These are phyloP conservation scores for Cyberlindnera lachancei DNA, from an alignment of 805 yeast species.

Conservation along the genomic window DNA sequence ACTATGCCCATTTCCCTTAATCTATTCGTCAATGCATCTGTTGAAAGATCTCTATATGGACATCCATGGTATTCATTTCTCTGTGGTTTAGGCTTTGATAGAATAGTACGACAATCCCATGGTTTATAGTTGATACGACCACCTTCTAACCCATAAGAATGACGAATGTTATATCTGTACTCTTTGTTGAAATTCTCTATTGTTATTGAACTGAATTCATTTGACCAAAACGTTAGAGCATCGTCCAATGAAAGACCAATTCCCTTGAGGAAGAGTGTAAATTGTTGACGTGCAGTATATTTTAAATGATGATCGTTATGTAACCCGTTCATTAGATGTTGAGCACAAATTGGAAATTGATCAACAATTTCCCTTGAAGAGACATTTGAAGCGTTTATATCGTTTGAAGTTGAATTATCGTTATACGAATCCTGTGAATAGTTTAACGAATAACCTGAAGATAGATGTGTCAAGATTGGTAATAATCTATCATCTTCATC, in stretches of 20 bases:
- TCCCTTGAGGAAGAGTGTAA: slow-evolving; percentile 79
- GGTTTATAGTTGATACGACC: slow-evolving; percentile 80
- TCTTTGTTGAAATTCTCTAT: slow-evolving; percentile 80
- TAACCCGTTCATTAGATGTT: slow-evolving; percentile 56
- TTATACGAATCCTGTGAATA: slow-evolving; percentile 13
- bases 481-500: slow-evolving; percentile 89
- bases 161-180: slow-evolving; percentile 81
- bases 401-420: slow-evolving; percentile 24
- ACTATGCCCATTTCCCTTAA: slow-evolving; percentile 58
- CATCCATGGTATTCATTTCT: slow-evolving; percentile 82
- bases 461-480: slow-evolving; percentile 74
- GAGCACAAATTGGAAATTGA: slow-evolving; percentile 81
- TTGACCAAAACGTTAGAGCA: slow-evolving; percentile 78
- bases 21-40: slow-evolving; percentile 52
- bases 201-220: slow-evolving; percentile 55
- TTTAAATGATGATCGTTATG: slow-evolving; percentile 62
- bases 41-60: slow-evolving; percentile 72
- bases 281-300: slow-evolving; percentile 79
- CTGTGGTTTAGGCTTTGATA: slow-evolving; percentile 63
- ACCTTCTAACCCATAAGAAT: slow-evolving; percentile 89
- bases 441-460: slow-evolving; percentile 57
- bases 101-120: slow-evolving; percentile 73
- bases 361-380: slow-evolving; percentile 43
- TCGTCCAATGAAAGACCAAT: slow-evolving; percentile 85
- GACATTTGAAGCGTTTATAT: slow-evolving; percentile 56